phyloP scores from a whole-genome alignment of 192 early-diverging fungal species.

The Coemansia sp. region DNA sequence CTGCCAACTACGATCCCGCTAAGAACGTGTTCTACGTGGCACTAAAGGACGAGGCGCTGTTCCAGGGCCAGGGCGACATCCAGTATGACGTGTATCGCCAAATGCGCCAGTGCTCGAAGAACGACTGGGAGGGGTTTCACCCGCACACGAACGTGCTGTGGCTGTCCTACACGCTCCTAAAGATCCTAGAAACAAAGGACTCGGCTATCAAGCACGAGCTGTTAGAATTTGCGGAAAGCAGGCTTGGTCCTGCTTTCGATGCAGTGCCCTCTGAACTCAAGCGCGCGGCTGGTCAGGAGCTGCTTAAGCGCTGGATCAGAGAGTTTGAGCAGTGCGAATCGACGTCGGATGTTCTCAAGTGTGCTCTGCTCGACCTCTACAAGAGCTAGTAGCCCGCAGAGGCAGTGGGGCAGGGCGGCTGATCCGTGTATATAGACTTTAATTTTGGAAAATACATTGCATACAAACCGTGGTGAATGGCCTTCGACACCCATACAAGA shows the following conservation, averaged over 20 bases:
- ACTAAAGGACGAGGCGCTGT: constrained; percentile 57
- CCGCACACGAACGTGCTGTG: constrained; percentile 53
- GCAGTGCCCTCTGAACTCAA: constrained; percentile 19
- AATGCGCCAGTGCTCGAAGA: constrained; percentile 55
- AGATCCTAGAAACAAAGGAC: constrained; percentile 50
- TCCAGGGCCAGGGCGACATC: constrained; percentile 61
- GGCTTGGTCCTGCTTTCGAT: constrained; percentile 38
- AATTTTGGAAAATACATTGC: neutral
- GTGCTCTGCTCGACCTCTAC: constrained; percentile 51
- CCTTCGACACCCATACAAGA: neutral
- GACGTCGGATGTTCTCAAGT: constrained; percentile 44
- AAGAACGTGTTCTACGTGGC: constrained; percentile 58
- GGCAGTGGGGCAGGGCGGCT: neutral
- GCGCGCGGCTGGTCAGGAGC: constrained; percentile 41
- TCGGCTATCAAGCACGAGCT: constrained; percentile 42
- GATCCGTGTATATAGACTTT: neutral
- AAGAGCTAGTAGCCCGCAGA: constrained; percentile 16
- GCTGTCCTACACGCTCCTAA: constrained; percentile 49
- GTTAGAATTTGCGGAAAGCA: constrained; percentile 39
- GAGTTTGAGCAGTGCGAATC: constrained; percentile 53
- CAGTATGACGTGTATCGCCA: constrained; percentile 74
- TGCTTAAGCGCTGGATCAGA: constrained; percentile 47
- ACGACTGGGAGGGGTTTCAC: constrained; percentile 43
- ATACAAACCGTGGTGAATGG: neutral
- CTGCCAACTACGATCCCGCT: constrained; percentile 28